Evolutionary conservation across 352 stramenopile species (phyloP).

Genomic region (Globisporangium nagaii): DNA sequence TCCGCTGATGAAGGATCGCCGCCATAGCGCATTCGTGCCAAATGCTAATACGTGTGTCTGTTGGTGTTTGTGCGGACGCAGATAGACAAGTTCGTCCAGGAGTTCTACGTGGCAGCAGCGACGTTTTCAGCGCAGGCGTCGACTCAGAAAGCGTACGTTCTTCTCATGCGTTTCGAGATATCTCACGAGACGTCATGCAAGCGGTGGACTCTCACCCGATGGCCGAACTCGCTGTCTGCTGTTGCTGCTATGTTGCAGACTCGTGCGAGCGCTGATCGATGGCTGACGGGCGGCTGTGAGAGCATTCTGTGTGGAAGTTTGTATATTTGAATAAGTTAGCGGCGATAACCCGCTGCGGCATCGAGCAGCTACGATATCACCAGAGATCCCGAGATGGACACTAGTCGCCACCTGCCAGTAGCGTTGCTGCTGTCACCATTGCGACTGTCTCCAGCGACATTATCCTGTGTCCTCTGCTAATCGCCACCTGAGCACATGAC

Average conservation of each 20-base stretch:
- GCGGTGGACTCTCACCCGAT: background rate
- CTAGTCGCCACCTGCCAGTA: no score
- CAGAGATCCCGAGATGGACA: no score
- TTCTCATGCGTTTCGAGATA: background rate
- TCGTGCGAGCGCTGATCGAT: conserved; percentile 1
- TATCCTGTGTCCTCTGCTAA: background rate
- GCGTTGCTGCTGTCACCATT: no score
- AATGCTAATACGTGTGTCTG: background rate
- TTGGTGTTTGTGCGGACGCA: background rate
- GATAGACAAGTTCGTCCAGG: conserved; percentile 54
- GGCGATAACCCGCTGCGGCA: background rate
- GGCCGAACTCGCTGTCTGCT: background rate
- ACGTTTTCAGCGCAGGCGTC: conserved; percentile 34
- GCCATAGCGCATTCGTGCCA: background rate
- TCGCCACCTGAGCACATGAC: no score
- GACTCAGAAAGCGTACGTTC: conserved; percentile 35
- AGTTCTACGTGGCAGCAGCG: conserved; percentile 56
- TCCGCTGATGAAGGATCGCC: no score
- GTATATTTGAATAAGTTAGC: background rate
- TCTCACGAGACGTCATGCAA: no score
- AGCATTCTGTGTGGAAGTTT: no score
- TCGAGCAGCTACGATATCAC: no score
- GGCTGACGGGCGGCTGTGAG: background rate
- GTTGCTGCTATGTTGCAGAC: background rate
- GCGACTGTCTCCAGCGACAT: no score